A percentile compares a stretch with the other conserved stretches of the same genome.
phyloP scores from a whole-genome alignment of 2,329 filamentous ascomycete genomes.

The Metarhizium sp. region DNA sequence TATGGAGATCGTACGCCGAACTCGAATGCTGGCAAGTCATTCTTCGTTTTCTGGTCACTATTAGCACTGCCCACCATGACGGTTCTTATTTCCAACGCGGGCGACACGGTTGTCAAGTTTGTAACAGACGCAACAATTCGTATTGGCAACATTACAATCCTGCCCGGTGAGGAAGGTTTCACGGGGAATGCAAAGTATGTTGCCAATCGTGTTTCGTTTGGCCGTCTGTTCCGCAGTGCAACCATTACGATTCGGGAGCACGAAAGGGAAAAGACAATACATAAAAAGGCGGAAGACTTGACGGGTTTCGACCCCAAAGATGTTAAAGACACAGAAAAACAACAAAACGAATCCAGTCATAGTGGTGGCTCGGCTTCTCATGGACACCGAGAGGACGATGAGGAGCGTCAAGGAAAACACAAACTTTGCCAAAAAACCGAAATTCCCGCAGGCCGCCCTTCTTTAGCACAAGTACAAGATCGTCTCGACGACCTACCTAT shows the following conservation, averaged over 20 bases:
- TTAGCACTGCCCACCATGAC: conserved; percentile 84
- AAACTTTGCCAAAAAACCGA: conserved; percentile 3
- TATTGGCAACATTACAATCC: conserved; percentile 50
- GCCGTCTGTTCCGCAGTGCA: conserved; percentile 26
- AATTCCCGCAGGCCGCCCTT: conserved; percentile 17
- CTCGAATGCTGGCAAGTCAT: conserved; percentile 70
- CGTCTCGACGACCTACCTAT: conserved; percentile 28
- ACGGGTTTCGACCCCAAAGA: conserved; percentile 4
- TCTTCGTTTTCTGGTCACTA: conserved; percentile 90
- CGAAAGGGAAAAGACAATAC: conserved; percentile 1
- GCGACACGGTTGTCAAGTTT: conserved; percentile 67
- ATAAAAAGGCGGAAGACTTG: not conserved
- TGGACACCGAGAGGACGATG: not conserved
- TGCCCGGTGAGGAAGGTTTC: conserved; percentile 46
- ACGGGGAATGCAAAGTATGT: conserved; percentile 34
- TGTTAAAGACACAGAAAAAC: conserved; percentile 1
- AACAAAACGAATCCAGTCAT: not conserved
- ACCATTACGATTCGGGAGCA: conserved; percentile 1
- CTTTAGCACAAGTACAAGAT: conserved; percentile 24
- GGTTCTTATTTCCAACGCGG: conserved; percentile 73
- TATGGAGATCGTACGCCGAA: conserved; percentile 73
- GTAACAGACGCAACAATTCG: conserved; percentile 46
- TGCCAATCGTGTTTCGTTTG: conserved; percentile 31
- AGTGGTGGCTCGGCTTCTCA: not conserved
- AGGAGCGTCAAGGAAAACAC: conserved; percentile 6